Percentiles rank a stretch among this genome's conserved stretches.
phyloP scores from a whole-genome alignment of 1,284 basidiomycete genomes.

The Ceratobasidium sp. region DNA sequence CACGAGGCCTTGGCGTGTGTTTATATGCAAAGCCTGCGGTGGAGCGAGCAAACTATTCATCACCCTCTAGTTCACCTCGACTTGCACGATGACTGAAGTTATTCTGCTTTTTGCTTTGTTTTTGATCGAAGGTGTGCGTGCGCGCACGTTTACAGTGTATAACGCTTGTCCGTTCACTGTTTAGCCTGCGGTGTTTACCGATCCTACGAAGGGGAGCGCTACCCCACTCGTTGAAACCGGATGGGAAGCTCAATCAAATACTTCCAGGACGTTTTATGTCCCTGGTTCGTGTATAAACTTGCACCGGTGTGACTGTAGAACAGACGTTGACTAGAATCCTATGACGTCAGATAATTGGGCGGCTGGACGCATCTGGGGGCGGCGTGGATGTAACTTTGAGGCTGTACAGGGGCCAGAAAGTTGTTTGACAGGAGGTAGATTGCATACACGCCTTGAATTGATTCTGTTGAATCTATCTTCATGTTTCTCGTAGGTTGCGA shows the following conservation, averaged over 20 bases:
- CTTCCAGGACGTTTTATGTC: slow-evolving; percentile 61
- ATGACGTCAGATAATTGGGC: slow-evolving; percentile 61
- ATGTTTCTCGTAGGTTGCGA: slow-evolving; percentile 50
- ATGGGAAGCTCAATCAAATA: slow-evolving; percentile 64
- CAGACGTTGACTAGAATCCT: not conserved
- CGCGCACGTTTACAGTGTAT: slow-evolving; percentile 63
- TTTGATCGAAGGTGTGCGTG: slow-evolving; percentile 53
- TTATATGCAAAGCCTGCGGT: slow-evolving; percentile 32
- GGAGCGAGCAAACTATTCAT: not conserved
- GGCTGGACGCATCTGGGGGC: slow-evolving; percentile 65
- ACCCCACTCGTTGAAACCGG: slow-evolving; percentile 53
- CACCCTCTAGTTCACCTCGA: not conserved
- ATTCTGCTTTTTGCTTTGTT: slow-evolving; percentile 48
- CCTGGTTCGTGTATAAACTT: slow-evolving; percentile 52
- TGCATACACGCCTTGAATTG: not conserved
- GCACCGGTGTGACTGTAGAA: too few relatives aligned
- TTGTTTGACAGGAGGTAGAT: slow-evolving; percentile 64
- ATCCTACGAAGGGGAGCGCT: slow-evolving; percentile 43
- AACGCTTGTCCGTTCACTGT: slow-evolving; percentile 58
- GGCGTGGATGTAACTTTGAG: slow-evolving; percentile 66
- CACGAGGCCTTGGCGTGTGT: slow-evolving; percentile 35
- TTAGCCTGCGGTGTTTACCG: slow-evolving; percentile 48
- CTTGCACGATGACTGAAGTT: not conserved
- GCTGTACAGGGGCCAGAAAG: slow-evolving; percentile 67
- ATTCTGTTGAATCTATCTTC: slow-evolving; percentile 21